Evolutionary conservation across 306 rosid species (phyloP).

Genomic region (Datisca glomerata): DNA sequence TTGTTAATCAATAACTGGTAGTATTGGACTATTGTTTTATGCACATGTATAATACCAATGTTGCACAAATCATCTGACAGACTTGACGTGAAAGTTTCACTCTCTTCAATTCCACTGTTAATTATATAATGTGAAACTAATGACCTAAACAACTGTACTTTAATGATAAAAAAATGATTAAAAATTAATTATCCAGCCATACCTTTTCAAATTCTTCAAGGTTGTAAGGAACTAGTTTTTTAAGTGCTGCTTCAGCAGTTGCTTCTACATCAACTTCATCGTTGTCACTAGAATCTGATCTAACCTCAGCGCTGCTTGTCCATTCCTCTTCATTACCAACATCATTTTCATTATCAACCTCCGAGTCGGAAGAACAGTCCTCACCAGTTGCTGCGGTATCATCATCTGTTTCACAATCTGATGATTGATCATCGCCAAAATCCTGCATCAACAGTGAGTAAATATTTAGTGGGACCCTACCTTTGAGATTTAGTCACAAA

Average conservation of each 20-base stretch:
- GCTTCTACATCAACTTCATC: conserved; percentile 63
- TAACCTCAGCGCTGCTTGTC: conserved; percentile 66
- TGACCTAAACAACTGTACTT: too few relatives aligned
- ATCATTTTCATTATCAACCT: conserved; percentile 62
- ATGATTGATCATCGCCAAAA: conserved; percentile 60
- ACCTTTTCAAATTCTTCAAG: conserved; percentile 62
- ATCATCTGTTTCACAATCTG: conserved; percentile 73
- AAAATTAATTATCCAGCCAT: too few relatives aligned
- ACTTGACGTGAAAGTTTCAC: too few relatives aligned
- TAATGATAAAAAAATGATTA: too few relatives aligned
- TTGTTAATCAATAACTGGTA: too few relatives aligned
- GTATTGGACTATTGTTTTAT: too few relatives aligned
- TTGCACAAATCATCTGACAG: too few relatives aligned
- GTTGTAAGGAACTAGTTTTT: conserved; percentile 57
- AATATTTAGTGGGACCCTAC: conserved; percentile 7
- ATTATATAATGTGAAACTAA: too few relatives aligned
- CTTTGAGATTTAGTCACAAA: not conserved
- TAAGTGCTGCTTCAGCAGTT: conserved; percentile 71
- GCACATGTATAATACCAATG: too few relatives aligned
- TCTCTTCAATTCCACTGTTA: too few relatives aligned
- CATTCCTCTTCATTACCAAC: conserved; percentile 71
- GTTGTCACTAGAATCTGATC: conserved; percentile 61
- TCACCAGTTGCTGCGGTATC: conserved; percentile 57
- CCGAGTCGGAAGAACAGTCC: conserved; percentile 59
- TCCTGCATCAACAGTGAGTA: conserved; percentile 42